Percentiles rank a stretch among this genome's conserved stretches.
Conservation (phyloP, 2,329 filamentous ascomycete genomes). For the Setomelanomma holmii region DNA sequence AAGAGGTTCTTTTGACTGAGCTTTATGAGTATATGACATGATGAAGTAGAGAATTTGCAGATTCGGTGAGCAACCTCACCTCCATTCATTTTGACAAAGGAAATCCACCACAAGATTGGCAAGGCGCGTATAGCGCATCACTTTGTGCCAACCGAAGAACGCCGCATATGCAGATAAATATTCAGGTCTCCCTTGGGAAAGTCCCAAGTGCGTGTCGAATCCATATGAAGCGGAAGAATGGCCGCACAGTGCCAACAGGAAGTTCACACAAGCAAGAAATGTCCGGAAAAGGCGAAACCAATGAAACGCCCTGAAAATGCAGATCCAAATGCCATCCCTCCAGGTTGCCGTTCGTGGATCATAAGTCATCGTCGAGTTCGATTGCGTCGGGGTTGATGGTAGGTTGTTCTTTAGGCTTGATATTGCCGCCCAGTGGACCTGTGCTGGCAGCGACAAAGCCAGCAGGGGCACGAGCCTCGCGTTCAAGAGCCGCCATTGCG, state of each 20-base stretch:
- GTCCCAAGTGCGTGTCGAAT: not conserved
- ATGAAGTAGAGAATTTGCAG: not conserved
- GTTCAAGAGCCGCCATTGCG: conserved; percentile 88
- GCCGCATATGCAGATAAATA: conserved; percentile 26
- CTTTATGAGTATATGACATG: not conserved
- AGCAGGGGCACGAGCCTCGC: conserved; percentile 83
- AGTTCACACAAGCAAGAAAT: conserved; percentile 13
- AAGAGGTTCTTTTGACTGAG: conserved; percentile 3
- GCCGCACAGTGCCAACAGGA: not conserved
- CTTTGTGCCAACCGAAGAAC: conserved; percentile 15
- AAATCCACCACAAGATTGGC: conserved; percentile 8
- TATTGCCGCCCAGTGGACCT: conserved; percentile 70
- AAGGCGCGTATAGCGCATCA: conserved; percentile 5
- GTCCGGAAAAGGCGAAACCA: conserved; percentile 8
- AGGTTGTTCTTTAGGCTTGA: conserved; percentile 50
- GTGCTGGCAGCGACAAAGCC: conserved; percentile 91
- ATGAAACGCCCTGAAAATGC: conserved; percentile 32
- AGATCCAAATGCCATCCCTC: conserved; percentile 5
- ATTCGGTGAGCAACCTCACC: not conserved
- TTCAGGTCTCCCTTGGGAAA: no score
- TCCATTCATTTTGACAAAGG: conserved; percentile 10
- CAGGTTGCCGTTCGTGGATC: conserved; percentile 30
- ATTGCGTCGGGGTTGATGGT: conserved; percentile 85
- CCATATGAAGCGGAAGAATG: not conserved
- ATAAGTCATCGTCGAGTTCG: conserved; percentile 69